Evolutionary conservation across 352 stramenopile species (phyloP).

Genomic region (Pythium vanterpoolii): DNA sequence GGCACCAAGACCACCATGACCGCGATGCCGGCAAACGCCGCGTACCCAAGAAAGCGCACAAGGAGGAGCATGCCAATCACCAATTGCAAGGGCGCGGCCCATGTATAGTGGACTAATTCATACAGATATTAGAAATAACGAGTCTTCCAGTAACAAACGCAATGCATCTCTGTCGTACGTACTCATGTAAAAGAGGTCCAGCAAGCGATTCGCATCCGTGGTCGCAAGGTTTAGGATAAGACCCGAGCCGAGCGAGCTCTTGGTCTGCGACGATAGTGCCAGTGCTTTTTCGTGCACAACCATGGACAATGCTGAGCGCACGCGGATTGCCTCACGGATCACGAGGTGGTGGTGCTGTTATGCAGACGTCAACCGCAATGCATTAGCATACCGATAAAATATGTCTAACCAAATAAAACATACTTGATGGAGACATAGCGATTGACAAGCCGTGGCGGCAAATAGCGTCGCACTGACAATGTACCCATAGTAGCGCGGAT

Average conservation of each 20-base stretch:
- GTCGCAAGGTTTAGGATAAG: slow-evolving; percentile 94
- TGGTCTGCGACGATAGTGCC: slow-evolving; percentile 51
- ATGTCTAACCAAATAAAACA: not conserved
- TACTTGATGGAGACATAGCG: slow-evolving; percentile 62
- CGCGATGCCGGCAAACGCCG: slow-evolving; percentile 48
- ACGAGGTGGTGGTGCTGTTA: slow-evolving; percentile 52
- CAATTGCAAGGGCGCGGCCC: slow-evolving; percentile 57
- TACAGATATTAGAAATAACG: not conserved
- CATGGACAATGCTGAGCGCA: slow-evolving; percentile 62
- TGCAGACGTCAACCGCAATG: no score
- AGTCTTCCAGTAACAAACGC: not conserved
- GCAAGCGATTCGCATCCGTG: slow-evolving; percentile 90
- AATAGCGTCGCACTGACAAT: slow-evolving; percentile 49
- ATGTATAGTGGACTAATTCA: slow-evolving; percentile 51
- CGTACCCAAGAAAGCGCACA: slow-evolving; percentile 42
- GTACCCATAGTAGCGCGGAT: slow-evolving; percentile 48
- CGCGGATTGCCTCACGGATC: slow-evolving; percentile 60
- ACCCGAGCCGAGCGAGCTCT: slow-evolving; percentile 54
- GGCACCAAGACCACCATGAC: slow-evolving; percentile 60
- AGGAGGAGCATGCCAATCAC: slow-evolving; percentile 52
- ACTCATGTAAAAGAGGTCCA: slow-evolving; percentile 73
- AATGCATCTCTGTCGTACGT: not conserved
- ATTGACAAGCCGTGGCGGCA: slow-evolving; percentile 39
- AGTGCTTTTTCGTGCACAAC: slow-evolving; percentile 63
- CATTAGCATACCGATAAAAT: no score